Evolutionary conservation across 192 early-diverging fungal genomes (phyloP).

Genomic region (Gigaspora rosea): DNA sequence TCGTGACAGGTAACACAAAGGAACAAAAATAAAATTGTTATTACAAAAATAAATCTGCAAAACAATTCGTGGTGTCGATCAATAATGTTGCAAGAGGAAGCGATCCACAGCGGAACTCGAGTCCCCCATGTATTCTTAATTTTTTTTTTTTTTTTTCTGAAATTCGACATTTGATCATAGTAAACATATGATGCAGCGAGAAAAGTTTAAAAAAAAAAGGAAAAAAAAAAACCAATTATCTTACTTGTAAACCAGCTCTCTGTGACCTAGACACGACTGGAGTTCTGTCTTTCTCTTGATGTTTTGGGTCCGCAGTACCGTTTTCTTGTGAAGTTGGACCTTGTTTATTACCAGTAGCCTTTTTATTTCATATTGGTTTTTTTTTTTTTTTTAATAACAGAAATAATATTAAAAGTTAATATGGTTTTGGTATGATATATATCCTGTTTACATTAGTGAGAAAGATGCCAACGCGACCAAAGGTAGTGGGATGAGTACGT

Average conservation of each 20-base stretch:
- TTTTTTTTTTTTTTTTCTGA: no score
- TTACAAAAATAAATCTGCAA: neutral
- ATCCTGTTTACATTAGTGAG: neutral
- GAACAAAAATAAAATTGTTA: neutral
- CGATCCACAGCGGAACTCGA: neutral
- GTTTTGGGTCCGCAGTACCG: constrained; percentile 3
- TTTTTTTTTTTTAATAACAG: no score
- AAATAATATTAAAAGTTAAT: neutral
- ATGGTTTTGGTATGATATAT: neutral
- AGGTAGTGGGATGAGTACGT: neutral
- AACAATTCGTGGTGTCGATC: neutral
- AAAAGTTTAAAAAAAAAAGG: neutral
- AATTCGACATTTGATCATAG: no score
- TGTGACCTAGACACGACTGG: constrained; percentile 61
- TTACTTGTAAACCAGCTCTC: constrained; percentile 64
- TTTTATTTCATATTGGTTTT: neutral
- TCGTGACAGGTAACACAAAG: neutral
- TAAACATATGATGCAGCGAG: neutral
- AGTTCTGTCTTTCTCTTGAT: constrained; percentile 42
- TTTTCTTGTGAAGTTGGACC: neutral
- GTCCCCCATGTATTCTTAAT: no score
- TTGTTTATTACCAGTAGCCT: constrained; percentile 21
- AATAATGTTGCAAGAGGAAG: neutral
- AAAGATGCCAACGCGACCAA: constrained; percentile 6
- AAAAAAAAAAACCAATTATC: neutral